Evolutionary conservation across 2,329 filamentous ascomycete species (phyloP).

Genomic region (Diaporthe australafricana): DNA sequence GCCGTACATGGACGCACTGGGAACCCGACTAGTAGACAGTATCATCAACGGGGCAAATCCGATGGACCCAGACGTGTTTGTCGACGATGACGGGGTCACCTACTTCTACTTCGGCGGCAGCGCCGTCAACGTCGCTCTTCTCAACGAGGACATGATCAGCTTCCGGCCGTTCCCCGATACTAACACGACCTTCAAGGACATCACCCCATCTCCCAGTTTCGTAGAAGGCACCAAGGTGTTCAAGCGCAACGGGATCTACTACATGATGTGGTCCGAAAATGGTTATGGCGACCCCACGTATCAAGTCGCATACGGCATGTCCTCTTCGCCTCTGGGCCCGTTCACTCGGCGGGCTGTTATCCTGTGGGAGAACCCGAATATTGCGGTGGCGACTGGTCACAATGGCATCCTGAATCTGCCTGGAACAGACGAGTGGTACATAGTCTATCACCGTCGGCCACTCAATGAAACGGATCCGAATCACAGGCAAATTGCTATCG

Average conservation of each 20-base stretch:
- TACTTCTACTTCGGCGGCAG: constrained; percentile 44
- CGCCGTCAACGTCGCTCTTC: constrained; percentile 27
- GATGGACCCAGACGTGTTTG: constrained; percentile 57
- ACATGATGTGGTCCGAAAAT: constrained; percentile 37
- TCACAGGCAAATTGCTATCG: constrained; percentile 20
- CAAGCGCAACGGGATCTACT: constrained; percentile 24
- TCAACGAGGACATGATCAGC: constrained; percentile 31
- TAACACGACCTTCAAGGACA: constrained; percentile 18
- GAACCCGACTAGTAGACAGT: constrained; percentile 53
- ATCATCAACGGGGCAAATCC: constrained; percentile 59
- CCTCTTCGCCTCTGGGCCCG: constrained; percentile 28
- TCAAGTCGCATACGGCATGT: constrained; percentile 32
- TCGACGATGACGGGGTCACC: constrained; percentile 52
- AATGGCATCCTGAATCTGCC: constrained; percentile 33
- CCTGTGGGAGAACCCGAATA: constrained; percentile 12
- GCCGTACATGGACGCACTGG: constrained; percentile 54
- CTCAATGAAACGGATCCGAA: constrained; percentile 16
- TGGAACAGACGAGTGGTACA: constrained; percentile 34
- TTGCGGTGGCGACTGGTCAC: constrained; percentile 32
- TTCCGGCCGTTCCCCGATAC: constrained; percentile 22
- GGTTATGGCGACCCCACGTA: constrained; percentile 35
- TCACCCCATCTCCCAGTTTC: constrained; percentile 22
- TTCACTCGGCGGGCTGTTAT: constrained; percentile 15
- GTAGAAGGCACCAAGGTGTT: constrained; percentile 34
- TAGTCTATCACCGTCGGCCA: constrained; percentile 30